Base-by-base conservation (phyloP, 768 basidiomycete genomes). In the Saitozyma podzolica region DNA sequence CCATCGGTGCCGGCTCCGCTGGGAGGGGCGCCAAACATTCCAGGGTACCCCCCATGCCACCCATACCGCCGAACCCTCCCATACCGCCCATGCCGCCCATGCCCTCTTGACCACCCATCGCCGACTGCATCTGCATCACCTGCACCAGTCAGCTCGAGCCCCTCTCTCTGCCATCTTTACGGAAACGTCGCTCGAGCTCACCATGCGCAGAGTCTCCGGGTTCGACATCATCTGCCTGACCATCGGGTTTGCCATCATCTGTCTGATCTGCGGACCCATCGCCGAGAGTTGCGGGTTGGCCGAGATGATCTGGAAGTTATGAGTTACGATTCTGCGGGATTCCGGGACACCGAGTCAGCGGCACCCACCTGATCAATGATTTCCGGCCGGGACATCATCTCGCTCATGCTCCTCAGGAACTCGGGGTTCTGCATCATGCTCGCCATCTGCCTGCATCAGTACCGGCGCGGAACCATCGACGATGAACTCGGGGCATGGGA, bases 351-450 rank as follows among this genome's bases (percentile, higher is more conserved):
- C 39, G 14, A 41, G 41, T 13, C 55, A 3, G 9, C 39, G 8
- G 16, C 9, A 66, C 75, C 51, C 43, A 82, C 72, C 67, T 93
- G 83, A 60, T 98, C 94, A 56, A 97, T 80, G 53, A 97, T 82
- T n/a, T 86, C 87, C 0, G 95, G 94, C 71, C 94, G 89, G 8
- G 87, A 86, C 86, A 98, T 88, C 80, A 92, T 84, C 13, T 83
- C 75, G 8, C 88, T 86, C 90, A 99, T 95, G 80, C 93, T 90
- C 65, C 90, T 86, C 47, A 93, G 78, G 69, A 94, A 92, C 65
- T 90, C 84, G 1, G 80, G 80, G 59, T 66, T 73, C 56, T 89
- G 86, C 84, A 96, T 85, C 89, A 97, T 88, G 39, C 82, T 82
- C 76, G 92, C 88, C 79, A 94, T 82, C 89, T 92, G 70, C n/a